A percentile compares a stretch with the other conserved stretches of the same genome.
phyloP scores from a whole-genome alignment of 2,329 filamentous ascomycete genomes.

The Alternaria ventricosa region DNA sequence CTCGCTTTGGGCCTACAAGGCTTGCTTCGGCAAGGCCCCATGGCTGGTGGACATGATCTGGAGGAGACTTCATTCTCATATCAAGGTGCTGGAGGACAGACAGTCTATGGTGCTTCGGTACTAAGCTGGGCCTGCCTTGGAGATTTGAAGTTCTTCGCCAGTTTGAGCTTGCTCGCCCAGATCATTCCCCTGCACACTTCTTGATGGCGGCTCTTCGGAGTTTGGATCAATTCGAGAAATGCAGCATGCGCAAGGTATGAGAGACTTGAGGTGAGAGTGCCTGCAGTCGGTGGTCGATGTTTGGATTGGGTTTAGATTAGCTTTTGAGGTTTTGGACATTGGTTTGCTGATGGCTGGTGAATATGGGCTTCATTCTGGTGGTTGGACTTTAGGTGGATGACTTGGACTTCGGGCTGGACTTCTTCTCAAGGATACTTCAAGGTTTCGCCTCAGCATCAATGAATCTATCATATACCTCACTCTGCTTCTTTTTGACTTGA shows the following conservation, averaged over 20 bases:
- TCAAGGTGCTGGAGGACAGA: conserved; percentile 20
- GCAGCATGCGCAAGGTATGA: conserved; percentile 7
- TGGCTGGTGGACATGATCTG: conserved; percentile 15
- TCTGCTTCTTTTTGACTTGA: not conserved
- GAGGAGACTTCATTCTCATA: conserved; percentile 3
- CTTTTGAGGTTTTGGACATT: conserved; percentile 1
- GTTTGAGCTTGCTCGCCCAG: not conserved
- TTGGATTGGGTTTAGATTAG: conserved; percentile 1
- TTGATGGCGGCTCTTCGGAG: conserved; percentile 12
- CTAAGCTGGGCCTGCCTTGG: conserved; percentile 16
- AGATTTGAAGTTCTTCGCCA: not conserved
- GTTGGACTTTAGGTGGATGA: not conserved
- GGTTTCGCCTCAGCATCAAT: conserved; percentile 8
- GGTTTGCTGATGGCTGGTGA: conserved; percentile 3
- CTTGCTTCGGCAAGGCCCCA: not conserved
- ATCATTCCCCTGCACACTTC: conserved; percentile 7
- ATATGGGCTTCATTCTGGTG: not conserved
- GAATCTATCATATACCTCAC: not conserved
- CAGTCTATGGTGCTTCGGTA: conserved; percentile 9
- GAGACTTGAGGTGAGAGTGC: conserved; percentile 2
- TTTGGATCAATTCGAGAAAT: conserved; percentile 16
- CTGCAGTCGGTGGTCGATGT: conserved; percentile 7
- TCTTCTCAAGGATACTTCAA: not conserved
- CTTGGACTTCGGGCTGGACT: not conserved
- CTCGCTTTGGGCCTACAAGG: conserved; percentile 11